Base-by-base conservation (phyloP, 108 stramenopile genomes). In the Cyclotella choctawhatcheeana region DNA sequence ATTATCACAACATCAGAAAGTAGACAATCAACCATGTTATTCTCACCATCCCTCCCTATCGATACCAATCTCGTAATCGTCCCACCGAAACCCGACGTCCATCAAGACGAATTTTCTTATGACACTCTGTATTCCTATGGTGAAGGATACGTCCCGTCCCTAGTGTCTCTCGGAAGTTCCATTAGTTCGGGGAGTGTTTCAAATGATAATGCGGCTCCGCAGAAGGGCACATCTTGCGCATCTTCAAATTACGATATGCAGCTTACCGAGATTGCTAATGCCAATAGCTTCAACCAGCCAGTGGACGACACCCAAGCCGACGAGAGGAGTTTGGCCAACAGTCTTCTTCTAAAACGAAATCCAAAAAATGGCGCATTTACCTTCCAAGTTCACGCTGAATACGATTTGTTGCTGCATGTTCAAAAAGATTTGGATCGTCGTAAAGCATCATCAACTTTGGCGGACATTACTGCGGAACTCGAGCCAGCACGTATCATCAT, bases 371-470 rank as follows among this genome's bases (percentile, higher is more conserved):
- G 78, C 30, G 78, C 78, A n/a, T 79, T 79, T 58, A 79, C 78
- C 26, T 79, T 79, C 59, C 70, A 66, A 44, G 71, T 72, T 2
- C 55, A 79, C 55, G 70, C 78, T 30, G 78, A 79, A 35, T 72
- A 72, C 59, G 78, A 79, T 47, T 29, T 94, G 47, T 61, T 94
- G 18, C 67, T 84, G 0, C 74, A 84, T 58, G 87, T 94, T 22
- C 66, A 76, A 65, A 67, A 77, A 52, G 76, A 66, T 74, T 53
- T 86, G 16, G 73, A 75, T 37, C 29, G 64, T 17, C 14, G n/a
- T n/a, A n/a, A n/a, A 48, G 32, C 45, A 64, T 30, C 40, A 55
- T n/a, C 27, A 30, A 37, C 33, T 29, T 12, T 27, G 24, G 43
- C 68, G 33, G 66, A 67, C 26, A 37, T 63, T 27, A 58, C 44